phyloP scores from a whole-genome alignment of 2,329 filamentous ascomycete species.

The Acephala macrosclerotiorum region DNA sequence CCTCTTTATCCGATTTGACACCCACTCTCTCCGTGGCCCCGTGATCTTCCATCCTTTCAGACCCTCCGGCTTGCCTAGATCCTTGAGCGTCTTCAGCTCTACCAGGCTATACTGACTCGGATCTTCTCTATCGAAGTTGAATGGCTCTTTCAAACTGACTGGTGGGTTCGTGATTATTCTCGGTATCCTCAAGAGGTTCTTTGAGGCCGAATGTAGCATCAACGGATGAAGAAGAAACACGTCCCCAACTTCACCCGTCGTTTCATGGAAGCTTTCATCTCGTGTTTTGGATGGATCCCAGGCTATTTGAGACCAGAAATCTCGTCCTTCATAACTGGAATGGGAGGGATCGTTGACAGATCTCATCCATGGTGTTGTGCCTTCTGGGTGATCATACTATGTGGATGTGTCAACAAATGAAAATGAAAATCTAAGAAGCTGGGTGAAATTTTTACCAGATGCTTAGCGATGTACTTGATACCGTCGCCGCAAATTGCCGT shows the following conservation, averaged over 20 bases:
- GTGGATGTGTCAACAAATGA: conserved; percentile 14
- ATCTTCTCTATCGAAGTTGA: conserved; percentile 56
- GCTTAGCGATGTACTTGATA: conserved; percentile 62
- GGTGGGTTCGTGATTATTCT: conserved; percentile 64
- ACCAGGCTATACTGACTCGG: conserved; percentile 53
- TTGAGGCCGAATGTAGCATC: conserved; percentile 60
- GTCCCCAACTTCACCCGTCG: conserved; percentile 59
- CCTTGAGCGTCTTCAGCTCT: conserved; percentile 58
- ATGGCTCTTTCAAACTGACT: conserved; percentile 57
- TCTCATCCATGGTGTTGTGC: conserved; percentile 70
- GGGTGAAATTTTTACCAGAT: conserved; percentile 49
- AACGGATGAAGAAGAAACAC: conserved; percentile 61
- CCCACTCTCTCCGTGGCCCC: conserved; percentile 51
- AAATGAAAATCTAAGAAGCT: background rate
- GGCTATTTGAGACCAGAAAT: conserved; percentile 45
- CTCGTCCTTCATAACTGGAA: conserved; percentile 49
- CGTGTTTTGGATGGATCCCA: conserved; percentile 25
- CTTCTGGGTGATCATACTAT: conserved; percentile 64
- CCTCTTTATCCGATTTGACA: conserved; percentile 54
- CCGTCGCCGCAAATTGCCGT: conserved; percentile 70
- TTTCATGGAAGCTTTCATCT: conserved; percentile 55
- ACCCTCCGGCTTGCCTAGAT: conserved; percentile 52
- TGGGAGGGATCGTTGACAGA: conserved; percentile 59
- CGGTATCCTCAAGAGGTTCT: conserved; percentile 54
- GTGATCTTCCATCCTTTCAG: conserved; percentile 56